Conservation (phyloP, 805 yeast species). For the Schizosaccharomyces japonicus region DNA sequence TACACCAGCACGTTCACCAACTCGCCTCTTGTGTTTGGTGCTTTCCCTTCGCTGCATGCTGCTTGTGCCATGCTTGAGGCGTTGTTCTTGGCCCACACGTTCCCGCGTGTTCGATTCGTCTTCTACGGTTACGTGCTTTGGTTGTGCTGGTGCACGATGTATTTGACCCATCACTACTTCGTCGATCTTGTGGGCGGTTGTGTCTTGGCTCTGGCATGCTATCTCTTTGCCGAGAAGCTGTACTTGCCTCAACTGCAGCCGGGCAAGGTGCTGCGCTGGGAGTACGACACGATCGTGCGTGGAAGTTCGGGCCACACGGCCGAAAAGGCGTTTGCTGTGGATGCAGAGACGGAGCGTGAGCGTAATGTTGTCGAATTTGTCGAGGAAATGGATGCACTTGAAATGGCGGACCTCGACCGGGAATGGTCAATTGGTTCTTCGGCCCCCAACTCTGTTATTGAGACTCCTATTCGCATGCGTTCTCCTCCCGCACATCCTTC, state of each 20-base stretch:
- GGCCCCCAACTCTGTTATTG: too few relatives aligned
- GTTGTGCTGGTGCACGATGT: slow-evolving; percentile 98
- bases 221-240: slow-evolving; percentile 41
- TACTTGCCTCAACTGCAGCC: slow-evolving; percentile 30
- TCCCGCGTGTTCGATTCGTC: slow-evolving; percentile 43
- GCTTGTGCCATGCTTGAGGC: slow-evolving; percentile 92
- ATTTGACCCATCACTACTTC: slow-evolving; percentile 86
- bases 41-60: slow-evolving; percentile 64
- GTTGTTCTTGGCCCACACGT: slow-evolving; percentile 57
- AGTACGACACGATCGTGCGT: slow-evolving; percentile 21
- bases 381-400: not conserved
- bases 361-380: not conserved
- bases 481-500: too few relatives aligned
- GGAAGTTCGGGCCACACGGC: too few relatives aligned
- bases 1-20: slow-evolving; percentile 62
- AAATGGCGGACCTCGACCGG: not conserved
- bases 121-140: slow-evolving; percentile 62
- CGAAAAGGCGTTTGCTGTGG: too few relatives aligned
- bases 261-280: slow-evolving; percentile 20
- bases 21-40: slow-evolving; percentile 88
- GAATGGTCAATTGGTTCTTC: slow-evolving; percentile 1
- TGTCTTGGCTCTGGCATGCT: slow-evolving; percentile 43
- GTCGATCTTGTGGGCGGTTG: slow-evolving; percentile 85
- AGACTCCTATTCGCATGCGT: too few relatives aligned
- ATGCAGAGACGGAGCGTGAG: too few relatives aligned